Percentiles rank a stretch among this genome's conserved stretches.
Evolutionary conservation across 2,329 filamentous ascomycete species (phyloP).

Genomic region (Penicillium digitatum): DNA sequence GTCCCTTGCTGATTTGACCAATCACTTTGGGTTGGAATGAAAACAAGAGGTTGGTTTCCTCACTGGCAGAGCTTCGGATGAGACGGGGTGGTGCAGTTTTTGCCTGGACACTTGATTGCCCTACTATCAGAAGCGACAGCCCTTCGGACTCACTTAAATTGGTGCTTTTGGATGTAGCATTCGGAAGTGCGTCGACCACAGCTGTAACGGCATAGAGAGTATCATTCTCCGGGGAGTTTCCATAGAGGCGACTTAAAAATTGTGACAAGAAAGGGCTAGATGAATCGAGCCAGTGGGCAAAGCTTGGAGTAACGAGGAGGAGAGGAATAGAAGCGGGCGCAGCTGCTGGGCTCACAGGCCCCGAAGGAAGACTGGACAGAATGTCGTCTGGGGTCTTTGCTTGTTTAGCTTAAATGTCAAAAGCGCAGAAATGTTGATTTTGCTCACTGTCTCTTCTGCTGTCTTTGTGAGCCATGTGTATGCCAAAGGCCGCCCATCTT

Average conservation of each 20-base stretch:
- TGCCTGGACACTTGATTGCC: slow-evolving; percentile 26
- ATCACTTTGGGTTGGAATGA: slow-evolving; percentile 17
- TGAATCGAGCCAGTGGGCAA: slow-evolving; percentile 38
- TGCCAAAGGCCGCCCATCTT: slow-evolving; percentile 19
- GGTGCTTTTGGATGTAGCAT: slow-evolving; percentile 2
- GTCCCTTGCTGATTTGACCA: neutral
- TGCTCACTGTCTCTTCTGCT: slow-evolving; percentile 29
- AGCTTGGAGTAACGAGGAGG: slow-evolving; percentile 37
- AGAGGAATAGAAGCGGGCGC: slow-evolving; percentile 27
- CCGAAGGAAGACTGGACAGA: slow-evolving; percentile 25
- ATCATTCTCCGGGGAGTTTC: slow-evolving; percentile 5
- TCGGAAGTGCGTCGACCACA: slow-evolving; percentile 38
- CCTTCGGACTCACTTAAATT: slow-evolving; percentile 30
- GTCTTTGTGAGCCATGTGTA: slow-evolving; percentile 34
- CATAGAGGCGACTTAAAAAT: slow-evolving; percentile 29
- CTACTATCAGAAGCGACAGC: slow-evolving; percentile 33
- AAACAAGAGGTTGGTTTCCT: slow-evolving; percentile 35
- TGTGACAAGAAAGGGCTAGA: slow-evolving; percentile 29
- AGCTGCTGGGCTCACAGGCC: slow-evolving; percentile 10
- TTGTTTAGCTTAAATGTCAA: neutral
- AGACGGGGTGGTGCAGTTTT: slow-evolving; percentile 28
- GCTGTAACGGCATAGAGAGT: slow-evolving; percentile 32
- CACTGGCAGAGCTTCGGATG: slow-evolving; percentile 27
- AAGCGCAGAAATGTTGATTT: neutral
- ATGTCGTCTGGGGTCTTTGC: slow-evolving; percentile 31